phyloP scores from a whole-genome alignment of 371 early-diverging fungal species.

The Amoeboaphelidium protococcarum region DNA sequence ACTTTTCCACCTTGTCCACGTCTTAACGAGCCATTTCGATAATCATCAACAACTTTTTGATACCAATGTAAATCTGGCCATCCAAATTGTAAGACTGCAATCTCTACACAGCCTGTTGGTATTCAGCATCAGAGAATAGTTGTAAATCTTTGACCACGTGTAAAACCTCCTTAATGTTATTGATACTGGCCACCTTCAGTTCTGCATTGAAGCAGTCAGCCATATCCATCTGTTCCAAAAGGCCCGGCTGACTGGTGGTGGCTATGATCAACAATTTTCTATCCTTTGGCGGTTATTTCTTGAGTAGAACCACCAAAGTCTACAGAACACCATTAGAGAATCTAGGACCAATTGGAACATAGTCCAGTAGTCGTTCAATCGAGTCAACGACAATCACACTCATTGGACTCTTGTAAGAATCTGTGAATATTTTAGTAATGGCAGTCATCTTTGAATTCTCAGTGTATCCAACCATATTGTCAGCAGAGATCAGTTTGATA shows the following conservation, averaged over 20 bases:
- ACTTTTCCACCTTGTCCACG: slow-evolving; percentile 18
- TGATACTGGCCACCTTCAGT: slow-evolving; percentile 50
- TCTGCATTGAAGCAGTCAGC: slow-evolving; percentile 54
- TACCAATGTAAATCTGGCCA: slow-evolving; percentile 32
- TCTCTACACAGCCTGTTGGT: slow-evolving; percentile 18
- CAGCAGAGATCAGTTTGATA: slow-evolving; percentile 93
- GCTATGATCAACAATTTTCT: slow-evolving; percentile 44
- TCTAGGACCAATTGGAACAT: slow-evolving; percentile 92
- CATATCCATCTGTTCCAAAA: slow-evolving; percentile 69
- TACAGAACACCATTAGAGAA: slow-evolving; percentile 93
- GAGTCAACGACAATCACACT: slow-evolving; percentile 92
- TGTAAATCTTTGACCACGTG: slow-evolving; percentile 14
- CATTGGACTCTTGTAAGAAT: slow-evolving; percentile 91
- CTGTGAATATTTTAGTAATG: slow-evolving; percentile 80
- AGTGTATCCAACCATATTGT: slow-evolving; percentile 81
- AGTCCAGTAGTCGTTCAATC: slow-evolving; percentile 89
- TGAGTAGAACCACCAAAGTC: slow-evolving; percentile 67
- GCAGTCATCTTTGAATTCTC: slow-evolving; percentile 77
- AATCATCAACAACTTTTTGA: slow-evolving; percentile 69
- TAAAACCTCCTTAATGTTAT: slow-evolving; percentile 5
- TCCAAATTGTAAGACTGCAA: slow-evolving; percentile 26
- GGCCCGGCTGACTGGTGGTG: slow-evolving; percentile 48
- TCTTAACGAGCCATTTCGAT: slow-evolving; percentile 71
- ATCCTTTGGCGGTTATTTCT: slow-evolving; percentile 61
- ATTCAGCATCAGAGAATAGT: slow-evolving; percentile 31